Percentiles rank a stretch among this genome's conserved stretches.
These are phyloP conservation scores for Nothophaeocryptopus gaeumannii DNA, from an alignment of 2,329 filamentous ascomycete species.

Conservation along the genomic window DNA sequence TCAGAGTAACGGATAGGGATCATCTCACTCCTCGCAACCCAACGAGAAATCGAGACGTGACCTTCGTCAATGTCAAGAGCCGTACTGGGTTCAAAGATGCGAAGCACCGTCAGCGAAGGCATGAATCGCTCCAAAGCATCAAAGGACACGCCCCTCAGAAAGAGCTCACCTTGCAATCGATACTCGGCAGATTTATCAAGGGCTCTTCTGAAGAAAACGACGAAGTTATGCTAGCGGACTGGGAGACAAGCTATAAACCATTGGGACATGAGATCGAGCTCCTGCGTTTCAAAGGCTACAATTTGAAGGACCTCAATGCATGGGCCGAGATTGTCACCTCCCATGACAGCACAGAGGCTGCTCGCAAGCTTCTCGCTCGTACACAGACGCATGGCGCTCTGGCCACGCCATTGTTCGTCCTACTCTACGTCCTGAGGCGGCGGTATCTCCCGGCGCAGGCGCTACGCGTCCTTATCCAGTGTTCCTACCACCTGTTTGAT, in stretches of 20 bases:
- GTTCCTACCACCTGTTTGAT: conserved; percentile 6
- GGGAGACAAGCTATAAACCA: conserved; percentile 12
- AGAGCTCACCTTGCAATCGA: too few species aligned
- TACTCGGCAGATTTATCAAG: too few species aligned
- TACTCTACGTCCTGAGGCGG: conserved; percentile 48
- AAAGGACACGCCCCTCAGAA: too few species aligned
- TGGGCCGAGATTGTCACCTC: conserved; percentile 27
- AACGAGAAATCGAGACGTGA: neutral
- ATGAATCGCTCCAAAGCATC: too few species aligned
- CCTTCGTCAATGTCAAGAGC: conserved; percentile 5
- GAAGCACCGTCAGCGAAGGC: too few species aligned
- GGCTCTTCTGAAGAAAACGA: neutral
- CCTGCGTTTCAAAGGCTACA: conserved; percentile 19
- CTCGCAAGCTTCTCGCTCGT: conserved; percentile 15
- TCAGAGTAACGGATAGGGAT: too few species aligned
- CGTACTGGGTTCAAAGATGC: too few species aligned
- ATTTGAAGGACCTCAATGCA: conserved; percentile 22
- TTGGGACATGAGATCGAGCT: conserved; percentile 9
- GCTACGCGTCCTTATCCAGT: conserved; percentile 42
- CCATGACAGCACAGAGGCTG: conserved; percentile 23
- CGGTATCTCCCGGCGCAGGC: conserved; percentile 40
- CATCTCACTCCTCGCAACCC: too few species aligned
- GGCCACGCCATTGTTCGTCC: conserved; percentile 46
- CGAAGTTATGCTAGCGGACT: conserved; percentile 16
- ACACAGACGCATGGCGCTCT: neutral